phyloP scores from a whole-genome alignment of 2,329 filamentous ascomycete species.

The Lizonia empirigonia region DNA sequence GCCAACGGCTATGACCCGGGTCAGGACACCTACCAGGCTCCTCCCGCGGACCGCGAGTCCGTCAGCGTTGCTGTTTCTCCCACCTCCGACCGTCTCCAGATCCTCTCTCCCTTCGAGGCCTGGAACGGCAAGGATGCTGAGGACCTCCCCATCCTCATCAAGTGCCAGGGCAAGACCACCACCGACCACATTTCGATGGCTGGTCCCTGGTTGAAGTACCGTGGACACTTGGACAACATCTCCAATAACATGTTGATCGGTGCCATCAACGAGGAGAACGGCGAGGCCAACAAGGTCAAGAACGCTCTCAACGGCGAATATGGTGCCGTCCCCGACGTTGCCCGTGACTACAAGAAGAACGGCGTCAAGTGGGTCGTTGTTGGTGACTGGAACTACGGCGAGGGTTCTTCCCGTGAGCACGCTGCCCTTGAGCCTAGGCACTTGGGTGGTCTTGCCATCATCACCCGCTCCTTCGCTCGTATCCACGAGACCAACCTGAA shows the following conservation, averaged over 20 bases:
- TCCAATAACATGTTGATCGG: slow-evolving; percentile 99
- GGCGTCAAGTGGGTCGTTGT: slow-evolving; percentile 96
- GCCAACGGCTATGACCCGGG: slow-evolving; percentile 84
- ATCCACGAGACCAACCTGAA: slow-evolving; percentile 99
- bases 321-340: slow-evolving; percentile 88
- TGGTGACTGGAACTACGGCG: slow-evolving; percentile 99
- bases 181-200: slow-evolving; percentile 98
- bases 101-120: slow-evolving; percentile 80
- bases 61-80: slow-evolving; percentile 85
- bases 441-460: slow-evolving; percentile 95
- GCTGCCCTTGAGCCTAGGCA: slow-evolving; percentile 97
- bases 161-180: slow-evolving; percentile 94
- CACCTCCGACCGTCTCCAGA: slow-evolving; percentile 89
- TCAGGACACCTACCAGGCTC: slow-evolving; percentile 93
- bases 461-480: slow-evolving; percentile 94
- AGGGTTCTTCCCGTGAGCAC: slow-evolving; percentile 97
- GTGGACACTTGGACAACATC: slow-evolving; percentile 98
- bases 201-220: slow-evolving; percentile 97
- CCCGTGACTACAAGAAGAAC: slow-evolving; percentile 98
- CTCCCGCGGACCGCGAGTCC: slow-evolving; percentile 74
- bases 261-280: slow-evolving; percentile 94
- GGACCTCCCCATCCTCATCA: slow-evolving; percentile 91
- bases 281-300: slow-evolving; percentile 96
- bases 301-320: slow-evolving; percentile 85
- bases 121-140: slow-evolving; percentile 93